These are phyloP conservation scores for Neofusicoccum umdonicola DNA, from an alignment of 2,329 filamentous ascomycete genomes.

Conservation along the genomic window DNA sequence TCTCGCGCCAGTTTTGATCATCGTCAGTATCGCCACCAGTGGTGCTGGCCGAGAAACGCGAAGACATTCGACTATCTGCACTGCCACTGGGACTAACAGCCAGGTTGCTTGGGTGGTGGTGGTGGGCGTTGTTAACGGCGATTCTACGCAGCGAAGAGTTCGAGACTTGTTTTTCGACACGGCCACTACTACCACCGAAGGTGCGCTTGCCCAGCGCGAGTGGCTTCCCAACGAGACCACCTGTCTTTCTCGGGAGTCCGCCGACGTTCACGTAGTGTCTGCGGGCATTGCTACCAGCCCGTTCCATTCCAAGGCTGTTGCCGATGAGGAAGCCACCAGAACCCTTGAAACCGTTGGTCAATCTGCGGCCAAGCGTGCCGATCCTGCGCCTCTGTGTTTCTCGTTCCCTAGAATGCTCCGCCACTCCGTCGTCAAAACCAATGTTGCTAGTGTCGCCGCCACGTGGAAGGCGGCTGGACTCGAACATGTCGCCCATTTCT, in stretches of 20 bases:
- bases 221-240: neutral
- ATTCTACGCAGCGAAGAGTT: neutral
- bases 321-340: conserved; percentile 50
- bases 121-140: neutral
- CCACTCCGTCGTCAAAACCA: conserved; percentile 20
- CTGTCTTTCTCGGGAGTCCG: neutral
- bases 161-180: conserved; percentile 6
- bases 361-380: conserved; percentile 26
- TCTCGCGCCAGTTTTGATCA: conserved; percentile 11
- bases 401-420: neutral
- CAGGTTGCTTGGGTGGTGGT: neutral
- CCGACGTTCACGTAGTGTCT: conserved; percentile 34
- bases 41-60: conserved; percentile 6
- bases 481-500: conserved; percentile 11
- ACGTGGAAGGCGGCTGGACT: conserved; percentile 32
- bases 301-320: conserved; percentile 57
- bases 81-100: neutral
- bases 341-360: conserved; percentile 40
- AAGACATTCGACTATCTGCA: neutral
- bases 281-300: conserved; percentile 43
- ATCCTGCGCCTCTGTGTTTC: conserved; percentile 12
- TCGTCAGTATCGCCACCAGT: neutral
- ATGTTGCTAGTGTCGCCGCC: conserved; percentile 49
- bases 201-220: neutral
- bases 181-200: neutral